Base-by-base conservation (phyloP, 164 flowering plant species). In the Buxus sempervirens region DNA sequence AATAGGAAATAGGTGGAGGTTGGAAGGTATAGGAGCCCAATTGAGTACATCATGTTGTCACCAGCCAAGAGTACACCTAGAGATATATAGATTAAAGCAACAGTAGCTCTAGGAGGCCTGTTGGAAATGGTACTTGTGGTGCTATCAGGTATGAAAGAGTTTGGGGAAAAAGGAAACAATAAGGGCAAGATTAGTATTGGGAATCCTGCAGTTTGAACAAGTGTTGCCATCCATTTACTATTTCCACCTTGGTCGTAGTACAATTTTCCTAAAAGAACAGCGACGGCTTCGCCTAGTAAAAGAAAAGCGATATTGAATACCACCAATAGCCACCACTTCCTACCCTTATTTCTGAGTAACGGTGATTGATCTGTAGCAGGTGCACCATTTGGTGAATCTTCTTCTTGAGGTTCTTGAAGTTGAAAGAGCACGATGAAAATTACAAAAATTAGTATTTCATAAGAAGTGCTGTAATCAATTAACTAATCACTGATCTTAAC, bases 211-310 rank as follows among this genome's bases (percentile, higher is more conserved):
- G 45, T 21, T 58, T 48, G 63, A 18, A 67, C 71, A 14, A 63
- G 54, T 28, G 76, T 68, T 27, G 68, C 72, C 68, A 68, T 57
- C 76, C 76, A 73, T 63, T 68, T 68, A 45, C 76, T 73, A 23
- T 60, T 68, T 16, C 76, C 76, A 13, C 76, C 76, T 60, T 73
- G 25, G 23, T 68, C 53, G 36, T 48, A 73, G 55, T 68, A 73
- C 19, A 73, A 48, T 53, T 58, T 67, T 9, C 62, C 71, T 26
- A 67, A 4, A 22, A 72, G 62, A 53, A 69, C 61, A 0, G 66
- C 70, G 1, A 22, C 62, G 5, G 66, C n/a, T 42, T 72, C 66
- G 56, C 75, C 70, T 4, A 54, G 15, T 59, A 66, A 66, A 23
- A 61, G 23, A 28, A 66, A 55, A 1, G 66, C 2, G 0, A 26